Conservation (phyloP, 2,329 filamentous ascomycete genomes). For the Calcarisporium arbuscula region DNA sequence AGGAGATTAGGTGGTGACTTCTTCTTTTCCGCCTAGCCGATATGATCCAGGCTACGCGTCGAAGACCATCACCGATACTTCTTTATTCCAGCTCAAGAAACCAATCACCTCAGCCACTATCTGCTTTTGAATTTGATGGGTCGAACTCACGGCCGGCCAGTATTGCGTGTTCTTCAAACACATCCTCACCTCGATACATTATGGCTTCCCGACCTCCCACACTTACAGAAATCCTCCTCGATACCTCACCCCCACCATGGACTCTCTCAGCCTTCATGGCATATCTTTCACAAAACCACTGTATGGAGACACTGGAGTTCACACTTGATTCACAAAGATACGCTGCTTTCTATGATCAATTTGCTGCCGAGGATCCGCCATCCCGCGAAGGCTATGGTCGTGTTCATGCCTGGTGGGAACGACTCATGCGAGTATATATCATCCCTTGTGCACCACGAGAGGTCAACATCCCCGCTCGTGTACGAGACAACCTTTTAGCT, state of each 20-base stretch:
- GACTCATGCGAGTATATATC: slow-evolving; percentile 86
- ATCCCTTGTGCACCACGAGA: slow-evolving; percentile 77
- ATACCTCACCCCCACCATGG: slow-evolving; percentile 80
- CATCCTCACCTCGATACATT: slow-evolving; percentile 25
- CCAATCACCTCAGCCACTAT: slow-evolving; percentile 36
- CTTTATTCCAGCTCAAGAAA: slow-evolving; percentile 36
- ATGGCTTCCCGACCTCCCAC: slow-evolving; percentile 49
- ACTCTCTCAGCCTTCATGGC: slow-evolving; percentile 92
- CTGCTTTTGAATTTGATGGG: slow-evolving; percentile 32
- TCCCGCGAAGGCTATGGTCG: slow-evolving; percentile 49
- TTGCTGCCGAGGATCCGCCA: slow-evolving; percentile 30
- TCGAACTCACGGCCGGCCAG: slow-evolving; percentile 43
- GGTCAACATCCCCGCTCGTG: slow-evolving; percentile 81
- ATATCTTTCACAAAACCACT: slow-evolving; percentile 94
- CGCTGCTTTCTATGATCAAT: slow-evolving; percentile 48
- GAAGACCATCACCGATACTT: slow-evolving; percentile 16
- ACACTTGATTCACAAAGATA: slow-evolving; percentile 91
- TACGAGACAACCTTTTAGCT: slow-evolving; percentile 72
- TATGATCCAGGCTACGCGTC: too few species aligned
- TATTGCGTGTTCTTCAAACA: slow-evolving; percentile 38
- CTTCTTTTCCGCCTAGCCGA: too few species aligned
- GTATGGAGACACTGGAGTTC: slow-evolving; percentile 92
- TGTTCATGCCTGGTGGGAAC: slow-evolving; percentile 76
- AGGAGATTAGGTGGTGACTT: too few species aligned
- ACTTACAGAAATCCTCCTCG: slow-evolving; percentile 80